phyloP scores from a whole-genome alignment of 208 protist species.

The Crithidia expoeki region DNA sequence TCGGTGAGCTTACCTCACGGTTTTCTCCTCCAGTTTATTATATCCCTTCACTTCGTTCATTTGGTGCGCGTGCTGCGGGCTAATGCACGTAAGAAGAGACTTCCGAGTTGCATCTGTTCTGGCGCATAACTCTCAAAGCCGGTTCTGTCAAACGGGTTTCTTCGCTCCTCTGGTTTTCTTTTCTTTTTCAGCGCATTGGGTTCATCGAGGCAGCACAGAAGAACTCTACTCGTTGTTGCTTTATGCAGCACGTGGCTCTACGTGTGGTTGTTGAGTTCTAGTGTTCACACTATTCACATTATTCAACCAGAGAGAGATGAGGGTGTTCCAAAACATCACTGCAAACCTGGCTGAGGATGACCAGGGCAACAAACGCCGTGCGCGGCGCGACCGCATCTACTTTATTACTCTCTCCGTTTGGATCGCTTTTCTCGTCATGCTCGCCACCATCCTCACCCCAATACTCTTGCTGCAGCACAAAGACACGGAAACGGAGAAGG shows the following conservation, averaged over 20 bases:
- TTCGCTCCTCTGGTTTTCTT: not conserved
- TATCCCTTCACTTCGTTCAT: no score
- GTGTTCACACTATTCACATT: no score
- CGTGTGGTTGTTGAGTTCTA: not conserved
- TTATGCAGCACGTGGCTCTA: no score
- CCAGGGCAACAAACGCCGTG: constrained; percentile 31
- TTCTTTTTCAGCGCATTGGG: not conserved
- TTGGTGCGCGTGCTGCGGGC: no score
- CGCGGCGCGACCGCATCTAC: constrained; percentile 32
- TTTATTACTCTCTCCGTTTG: constrained; percentile 30
- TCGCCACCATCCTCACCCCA: constrained; percentile 36
- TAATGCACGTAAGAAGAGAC: no score
- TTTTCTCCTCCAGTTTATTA: no score
- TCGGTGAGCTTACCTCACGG: not conserved
- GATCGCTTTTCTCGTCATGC: constrained; percentile 39
- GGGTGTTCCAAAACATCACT: constrained; percentile 22
- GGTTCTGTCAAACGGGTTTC: not conserved
- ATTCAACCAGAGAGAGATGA: no score
- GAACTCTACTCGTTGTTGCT: no score
- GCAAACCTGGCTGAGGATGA: constrained; percentile 28
- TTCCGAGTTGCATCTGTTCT: no score
- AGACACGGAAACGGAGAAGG: constrained; percentile 15
- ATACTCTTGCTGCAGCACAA: constrained; percentile 39
- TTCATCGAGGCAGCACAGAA: no score
- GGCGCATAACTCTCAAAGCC: no score